Evolutionary conservation across 2,329 filamentous ascomycete species (phyloP), one percentile per base, ranked within the genome.

Genomic region (Fusarium bulbicola): DNA sequence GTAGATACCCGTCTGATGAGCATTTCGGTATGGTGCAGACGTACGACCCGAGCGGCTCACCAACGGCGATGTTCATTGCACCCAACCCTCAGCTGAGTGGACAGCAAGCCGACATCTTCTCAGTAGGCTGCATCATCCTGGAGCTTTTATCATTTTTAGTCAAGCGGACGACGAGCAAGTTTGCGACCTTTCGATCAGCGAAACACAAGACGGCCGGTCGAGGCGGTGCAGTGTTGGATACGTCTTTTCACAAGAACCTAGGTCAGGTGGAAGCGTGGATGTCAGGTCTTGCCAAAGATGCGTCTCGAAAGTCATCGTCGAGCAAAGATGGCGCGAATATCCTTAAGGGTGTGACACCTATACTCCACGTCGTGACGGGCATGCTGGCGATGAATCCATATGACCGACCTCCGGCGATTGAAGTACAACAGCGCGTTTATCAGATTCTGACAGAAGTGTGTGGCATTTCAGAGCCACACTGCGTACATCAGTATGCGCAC

Each of bases 221-320:
- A 30, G 89, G 89, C 36, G 90, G 89, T 18, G 90, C 89, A 11
- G 87, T 91, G 3, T 86, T 87, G 13, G 92, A 94, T 80, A 87
- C 91, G 1, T 93, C 91, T 1, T 95, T 93, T 80, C 92, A 94
- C 80, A 88, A 88, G 72, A 93, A 94, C 74, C 84, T 92, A 3
- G 86, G 88, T 21, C 91, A 92, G 79, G 86, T 94, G 5, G 88
- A 92, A 70, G 85, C 85, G 20, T 95, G 92, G 92, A 92, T 93
- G 84, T 82, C 84, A 2, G 81, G 81, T 5, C 82, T 93, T 9
- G 88, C 89, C 37, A 88, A 89, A 65, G 89, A 91, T n/a, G 89
- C 88, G 58, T 80, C 74, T 69, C 87, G 85, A 75, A 86, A 86
- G 74, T 80, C 77, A 10, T 76, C 79, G 10, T 77, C 79, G 6